Percentiles rank a stretch among this genome's conserved stretches.
Conservation (phyloP, 202 grass and related monocot species). For the Tripidium arundinaceum region DNA sequence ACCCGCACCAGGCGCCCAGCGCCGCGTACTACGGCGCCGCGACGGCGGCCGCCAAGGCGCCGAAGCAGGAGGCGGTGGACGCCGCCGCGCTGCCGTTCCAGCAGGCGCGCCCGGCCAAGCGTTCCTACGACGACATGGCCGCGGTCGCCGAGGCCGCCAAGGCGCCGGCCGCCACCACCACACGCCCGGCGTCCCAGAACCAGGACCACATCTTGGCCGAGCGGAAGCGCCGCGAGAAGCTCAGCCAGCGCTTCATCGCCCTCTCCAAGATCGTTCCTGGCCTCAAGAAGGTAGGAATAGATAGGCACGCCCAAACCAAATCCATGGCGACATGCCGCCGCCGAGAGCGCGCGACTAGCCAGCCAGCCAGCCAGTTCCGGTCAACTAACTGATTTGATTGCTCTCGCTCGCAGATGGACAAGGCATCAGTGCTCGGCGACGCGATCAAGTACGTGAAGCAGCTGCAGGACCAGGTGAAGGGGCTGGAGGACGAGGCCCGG, state of each 20-base stretch:
- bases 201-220: conserved; percentile 96
- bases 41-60: conserved; percentile 22
- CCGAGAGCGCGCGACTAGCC: too few relatives aligned
- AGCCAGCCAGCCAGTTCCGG: background rate
- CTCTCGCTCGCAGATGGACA: conserved; percentile 65
- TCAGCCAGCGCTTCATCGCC: conserved; percentile 98
- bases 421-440: conserved; percentile 95
- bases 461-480: conserved; percentile 78
- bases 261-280: conserved; percentile 91
- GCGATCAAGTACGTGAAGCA: conserved; percentile 93
- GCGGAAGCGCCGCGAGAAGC: conserved; percentile 91
- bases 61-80: conserved; percentile 58
- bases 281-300: conserved; percentile 89
- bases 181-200: conserved; percentile 52
- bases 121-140: conserved; percentile 59
- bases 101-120: conserved; percentile 35
- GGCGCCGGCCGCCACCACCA: background rate
- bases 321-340: background rate
- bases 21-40: conserved; percentile 33
- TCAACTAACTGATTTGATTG: background rate
- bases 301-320: background rate
- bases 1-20: background rate
- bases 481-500: conserved; percentile 55
- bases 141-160: conserved; percentile 2
- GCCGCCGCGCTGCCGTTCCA: conserved; percentile 19